Conservation (phyloP, 2,329 filamentous ascomycete species). For the Cytospora leucostoma region DNA sequence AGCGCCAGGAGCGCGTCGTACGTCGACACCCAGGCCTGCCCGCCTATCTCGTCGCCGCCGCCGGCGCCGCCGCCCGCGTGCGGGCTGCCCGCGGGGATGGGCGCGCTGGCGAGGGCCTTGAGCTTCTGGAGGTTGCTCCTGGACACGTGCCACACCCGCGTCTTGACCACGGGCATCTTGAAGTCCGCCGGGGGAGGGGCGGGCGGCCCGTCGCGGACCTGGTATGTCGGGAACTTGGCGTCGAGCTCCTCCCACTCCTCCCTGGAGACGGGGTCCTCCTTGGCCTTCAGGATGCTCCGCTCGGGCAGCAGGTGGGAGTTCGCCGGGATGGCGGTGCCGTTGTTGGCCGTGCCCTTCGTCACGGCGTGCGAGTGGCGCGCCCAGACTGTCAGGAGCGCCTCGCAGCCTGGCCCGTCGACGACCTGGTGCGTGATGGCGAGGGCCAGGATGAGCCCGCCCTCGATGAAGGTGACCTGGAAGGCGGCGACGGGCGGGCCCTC, state of each 20-base stretch:
- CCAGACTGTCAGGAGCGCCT: constrained; percentile 34
- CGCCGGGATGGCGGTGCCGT: neutral
- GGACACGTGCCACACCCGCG: constrained; percentile 32
- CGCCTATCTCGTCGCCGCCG: neutral
- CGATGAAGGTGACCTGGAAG: constrained; percentile 35
- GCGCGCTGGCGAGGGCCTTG: constrained; percentile 24
- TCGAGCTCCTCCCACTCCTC: constrained; percentile 14
- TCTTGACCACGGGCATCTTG: constrained; percentile 32
- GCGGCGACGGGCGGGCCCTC: constrained; percentile 17
- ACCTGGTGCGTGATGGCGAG: constrained; percentile 33
- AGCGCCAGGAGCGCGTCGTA: constrained; percentile 34
- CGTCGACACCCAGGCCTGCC: constrained; percentile 31
- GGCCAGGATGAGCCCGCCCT: constrained; percentile 34
- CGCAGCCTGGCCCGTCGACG: constrained; percentile 33
- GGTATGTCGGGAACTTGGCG: constrained; percentile 19
- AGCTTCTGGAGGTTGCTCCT: constrained; percentile 28
- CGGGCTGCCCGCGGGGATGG: neutral
- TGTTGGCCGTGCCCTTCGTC: constrained; percentile 17
- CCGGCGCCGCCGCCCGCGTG: neutral
- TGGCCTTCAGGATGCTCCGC: neutral
- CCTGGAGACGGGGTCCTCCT: neutral
- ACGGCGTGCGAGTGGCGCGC: constrained; percentile 32
- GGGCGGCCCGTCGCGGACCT: constrained; percentile 27
- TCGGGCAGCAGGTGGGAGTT: neutral
- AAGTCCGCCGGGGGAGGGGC: constrained; percentile 32